Percentiles rank a stretch among this genome's conserved stretches.
phyloP scores from a whole-genome alignment of 371 early-diverging fungal genomes.

The Rozella allomycis region DNA sequence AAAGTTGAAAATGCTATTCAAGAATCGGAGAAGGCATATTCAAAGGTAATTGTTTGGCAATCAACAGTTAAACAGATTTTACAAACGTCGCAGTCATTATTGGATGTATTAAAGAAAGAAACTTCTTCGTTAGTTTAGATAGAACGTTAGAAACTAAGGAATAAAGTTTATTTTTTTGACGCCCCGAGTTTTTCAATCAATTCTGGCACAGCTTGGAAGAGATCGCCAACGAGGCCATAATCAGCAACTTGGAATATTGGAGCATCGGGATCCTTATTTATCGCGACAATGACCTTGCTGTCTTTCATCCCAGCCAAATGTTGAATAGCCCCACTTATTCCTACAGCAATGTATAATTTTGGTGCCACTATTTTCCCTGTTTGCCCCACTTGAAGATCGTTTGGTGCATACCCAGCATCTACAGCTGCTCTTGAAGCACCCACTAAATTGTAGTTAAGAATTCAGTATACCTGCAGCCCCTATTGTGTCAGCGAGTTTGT shows the following conservation, averaged over 20 bases:
- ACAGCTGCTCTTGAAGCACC: slow-evolving; percentile 95
- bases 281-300: slow-evolving; percentile 88
- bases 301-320: slow-evolving; percentile 98
- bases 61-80: no score
- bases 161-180: no score
- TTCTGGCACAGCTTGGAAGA: slow-evolving; percentile 46
- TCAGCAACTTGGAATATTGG: slow-evolving; percentile 96
- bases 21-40: no score
- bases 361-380: slow-evolving; percentile 96
- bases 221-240: slow-evolving; percentile 84
- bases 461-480: slow-evolving; percentile 55
- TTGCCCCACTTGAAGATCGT: slow-evolving; percentile 91
- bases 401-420: slow-evolving; percentile 87
- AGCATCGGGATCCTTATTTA: slow-evolving; percentile 94
- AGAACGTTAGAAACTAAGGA: no score
- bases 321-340: slow-evolving; percentile 92
- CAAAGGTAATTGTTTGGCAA: no score
- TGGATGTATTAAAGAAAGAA: no score
- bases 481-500: slow-evolving; percentile 78
- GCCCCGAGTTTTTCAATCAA: not conserved
- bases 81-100: no score
- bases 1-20: no score
- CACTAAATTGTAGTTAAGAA: slow-evolving; percentile 24
- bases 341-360: slow-evolving; percentile 81
- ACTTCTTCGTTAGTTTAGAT: no score